Percentiles rank a stretch among this genome's conserved stretches.
Conservation (phyloP, 2,329 filamentous ascomycete species). For the Diaporthe aspalathi region DNA sequence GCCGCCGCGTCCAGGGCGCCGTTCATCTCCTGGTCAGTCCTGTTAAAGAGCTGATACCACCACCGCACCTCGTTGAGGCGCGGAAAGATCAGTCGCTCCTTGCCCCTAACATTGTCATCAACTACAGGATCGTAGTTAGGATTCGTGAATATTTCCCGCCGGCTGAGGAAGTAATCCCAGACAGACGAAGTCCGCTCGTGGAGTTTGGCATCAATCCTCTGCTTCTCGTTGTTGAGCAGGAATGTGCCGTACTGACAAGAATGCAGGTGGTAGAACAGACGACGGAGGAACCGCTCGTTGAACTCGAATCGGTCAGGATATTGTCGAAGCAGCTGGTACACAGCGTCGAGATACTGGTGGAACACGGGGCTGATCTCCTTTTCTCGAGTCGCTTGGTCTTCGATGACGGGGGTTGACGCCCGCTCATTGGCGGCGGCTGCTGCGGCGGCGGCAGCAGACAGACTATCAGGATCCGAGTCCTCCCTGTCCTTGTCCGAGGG, state of each 20-base stretch:
- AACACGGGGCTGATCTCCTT: slow-evolving; percentile 97
- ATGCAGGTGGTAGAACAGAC: slow-evolving; percentile 92
- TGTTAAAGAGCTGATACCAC: slow-evolving; percentile 92
- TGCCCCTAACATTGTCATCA: slow-evolving; percentile 82
- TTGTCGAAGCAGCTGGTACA: slow-evolving; percentile 89
- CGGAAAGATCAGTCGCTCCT: slow-evolving; percentile 87
- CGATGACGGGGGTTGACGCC: slow-evolving; percentile 50
- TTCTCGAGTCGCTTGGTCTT: slow-evolving; percentile 78
- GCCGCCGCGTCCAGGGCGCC: slow-evolving; percentile 67
- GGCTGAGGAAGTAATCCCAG: slow-evolving; percentile 93
- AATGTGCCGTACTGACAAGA: slow-evolving; percentile 98
- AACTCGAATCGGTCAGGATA: slow-evolving; percentile 92
- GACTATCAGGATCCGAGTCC: slow-evolving; percentile 70
- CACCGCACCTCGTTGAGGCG: slow-evolving; percentile 82
- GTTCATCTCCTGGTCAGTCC: slow-evolving; percentile 95
- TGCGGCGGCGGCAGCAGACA: slow-evolving; percentile 46
- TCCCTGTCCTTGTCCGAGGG: slow-evolving; percentile 68
- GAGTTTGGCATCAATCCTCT: slow-evolving; percentile 77
- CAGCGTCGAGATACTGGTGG: slow-evolving; percentile 95
- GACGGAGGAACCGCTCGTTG: slow-evolving; percentile 91
- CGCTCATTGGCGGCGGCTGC: slow-evolving; percentile 29
- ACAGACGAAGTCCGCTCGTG: slow-evolving; percentile 83
- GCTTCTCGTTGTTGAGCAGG: slow-evolving; percentile 93
- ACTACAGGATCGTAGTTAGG: slow-evolving; percentile 78
- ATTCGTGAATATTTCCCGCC: slow-evolving; percentile 85